These are phyloP conservation scores for Fraxinus dipetala DNA, from an alignment of 305 asterid genomes.

Conservation along the genomic window DNA sequence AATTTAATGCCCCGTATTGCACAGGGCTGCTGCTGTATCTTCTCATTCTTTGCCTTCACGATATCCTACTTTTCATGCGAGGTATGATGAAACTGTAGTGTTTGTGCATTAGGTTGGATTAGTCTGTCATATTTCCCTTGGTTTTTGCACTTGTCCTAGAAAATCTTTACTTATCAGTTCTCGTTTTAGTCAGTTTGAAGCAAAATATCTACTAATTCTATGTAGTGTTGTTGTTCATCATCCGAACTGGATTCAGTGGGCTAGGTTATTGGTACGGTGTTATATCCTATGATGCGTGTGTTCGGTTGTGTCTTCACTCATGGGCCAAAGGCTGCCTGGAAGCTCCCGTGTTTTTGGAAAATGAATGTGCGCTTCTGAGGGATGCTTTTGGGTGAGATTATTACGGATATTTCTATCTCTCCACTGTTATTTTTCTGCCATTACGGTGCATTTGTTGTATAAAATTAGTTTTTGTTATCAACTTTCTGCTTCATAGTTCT, in stretches of 20 bases:
- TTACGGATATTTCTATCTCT: not conserved
- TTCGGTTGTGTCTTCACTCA: conserved; percentile 86
- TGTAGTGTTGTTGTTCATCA: conserved; percentile 18
- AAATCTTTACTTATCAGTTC: not conserved
- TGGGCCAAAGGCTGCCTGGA: conserved; percentile 77
- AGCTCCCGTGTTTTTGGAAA: conserved; percentile 80
- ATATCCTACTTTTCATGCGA: conserved; percentile 85
- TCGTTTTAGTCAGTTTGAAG: conserved; percentile 7
- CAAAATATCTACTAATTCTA: conserved; percentile 3
- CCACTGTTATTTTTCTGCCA: not conserved
- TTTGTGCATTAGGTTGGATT: conserved; percentile 3
- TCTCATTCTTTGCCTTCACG: conserved; percentile 51
- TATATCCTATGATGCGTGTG: conserved; percentile 87
- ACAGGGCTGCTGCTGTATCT: conserved; percentile 61
- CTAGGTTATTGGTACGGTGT: conserved; percentile 76
- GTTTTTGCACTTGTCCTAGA: not conserved
- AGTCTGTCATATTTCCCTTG: not conserved
- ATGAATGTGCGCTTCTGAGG: conserved; percentile 80
- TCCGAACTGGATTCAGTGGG: conserved; percentile 52
- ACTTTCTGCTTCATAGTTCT: not conserved
- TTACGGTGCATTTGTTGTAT: not conserved
- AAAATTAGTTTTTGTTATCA: not conserved
- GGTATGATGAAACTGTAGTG: conserved; percentile 39
- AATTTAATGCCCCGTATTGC: conserved; percentile 21
- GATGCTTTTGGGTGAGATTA: conserved; percentile 72